Base-by-base conservation (phyloP, 2,329 filamentous ascomycete species). In the Aspergillus sp. region DNA sequence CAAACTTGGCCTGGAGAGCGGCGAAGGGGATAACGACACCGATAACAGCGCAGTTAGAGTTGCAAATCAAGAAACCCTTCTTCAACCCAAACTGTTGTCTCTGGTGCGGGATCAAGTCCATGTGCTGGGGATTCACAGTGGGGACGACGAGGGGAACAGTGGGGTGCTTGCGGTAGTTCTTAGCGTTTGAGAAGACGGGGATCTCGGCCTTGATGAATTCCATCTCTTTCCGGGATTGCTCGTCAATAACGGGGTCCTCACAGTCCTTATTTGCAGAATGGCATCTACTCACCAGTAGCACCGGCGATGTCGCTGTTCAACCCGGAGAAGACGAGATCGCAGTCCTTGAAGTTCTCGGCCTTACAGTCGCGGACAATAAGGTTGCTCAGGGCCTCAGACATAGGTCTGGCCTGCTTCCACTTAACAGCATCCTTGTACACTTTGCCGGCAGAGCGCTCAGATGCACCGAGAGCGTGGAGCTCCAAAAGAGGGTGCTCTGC, bases 11-110 rank as follows among this genome's bases (percentile, higher is more conserved):
- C 68, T 95, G 87, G 32, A 97, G 81, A 13, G 91, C 91, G 9
- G 90, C 90, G 64, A 96, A 91, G 20, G 93, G 93, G 54, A 95
- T 94, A 52, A 96, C 91, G 49, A 97, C 82, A 43, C 91, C 91
- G 61, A 97, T 95, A 63, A 96, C 91, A 48, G 91, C 91, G 73
- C 93, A 98, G 75, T 97, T 97, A 56, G 89, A 95, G 76, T 97
- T 97, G 80, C 91, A 97, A 51, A 96, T 89, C 33, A 97, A 74
- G 74, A 97, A 95, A 20, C 93, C 93, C 71, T 87, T 90, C 53
- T 85, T 75, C 41, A 95, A 77, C 23, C 75, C 74, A 67, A 86
- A 81, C 39, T 86, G 78, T 63, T 82, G 77, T 53, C 88, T 81
- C 74, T 97, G 91, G 70, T 94, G 84, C n/a, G 86, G 85, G 65